Conservation (phyloP, 805 yeast genomes). For the Ascoidea rubescens region DNA sequence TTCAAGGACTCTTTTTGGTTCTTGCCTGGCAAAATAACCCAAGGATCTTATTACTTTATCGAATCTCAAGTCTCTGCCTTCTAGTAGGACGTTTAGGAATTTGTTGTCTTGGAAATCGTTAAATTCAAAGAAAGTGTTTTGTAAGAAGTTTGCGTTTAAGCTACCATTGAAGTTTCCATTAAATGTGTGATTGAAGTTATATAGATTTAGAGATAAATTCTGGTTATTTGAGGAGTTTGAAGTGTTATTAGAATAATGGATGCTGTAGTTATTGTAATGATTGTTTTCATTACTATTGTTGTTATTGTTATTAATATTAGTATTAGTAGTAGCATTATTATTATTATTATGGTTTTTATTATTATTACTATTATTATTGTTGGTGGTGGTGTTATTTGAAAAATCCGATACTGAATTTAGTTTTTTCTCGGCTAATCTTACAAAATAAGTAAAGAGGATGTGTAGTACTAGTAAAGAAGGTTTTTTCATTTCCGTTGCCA, state of each 20-base stretch:
- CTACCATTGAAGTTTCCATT: too few species aligned
- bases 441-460: conserved; percentile 89
- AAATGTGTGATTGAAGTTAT: too few species aligned
- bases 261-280: background rate
- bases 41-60: conserved; percentile 76
- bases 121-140: too few species aligned
- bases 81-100: conserved; percentile 58
- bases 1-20: conserved; percentile 93
- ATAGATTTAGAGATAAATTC: too few species aligned
- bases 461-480: conserved; percentile 89
- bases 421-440: conserved; percentile 84
- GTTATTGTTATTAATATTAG: background rate
- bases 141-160: too few species aligned
- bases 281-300: background rate
- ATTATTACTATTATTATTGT: too few species aligned
- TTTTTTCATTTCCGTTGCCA: conserved; percentile 45
- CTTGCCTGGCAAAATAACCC: conserved; percentile 80
- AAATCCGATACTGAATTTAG: conserved; percentile 53
- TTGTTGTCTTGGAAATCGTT: background rate
- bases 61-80: conserved; percentile 75
- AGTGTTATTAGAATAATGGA: background rate
- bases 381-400: conserved; percentile 14
- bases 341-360: background rate
- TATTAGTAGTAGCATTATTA: too few species aligned
- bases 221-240: background rate